Base-by-base conservation (phyloP, 2,329 filamentous ascomycete species). In the Daldinia sp. region DNA sequence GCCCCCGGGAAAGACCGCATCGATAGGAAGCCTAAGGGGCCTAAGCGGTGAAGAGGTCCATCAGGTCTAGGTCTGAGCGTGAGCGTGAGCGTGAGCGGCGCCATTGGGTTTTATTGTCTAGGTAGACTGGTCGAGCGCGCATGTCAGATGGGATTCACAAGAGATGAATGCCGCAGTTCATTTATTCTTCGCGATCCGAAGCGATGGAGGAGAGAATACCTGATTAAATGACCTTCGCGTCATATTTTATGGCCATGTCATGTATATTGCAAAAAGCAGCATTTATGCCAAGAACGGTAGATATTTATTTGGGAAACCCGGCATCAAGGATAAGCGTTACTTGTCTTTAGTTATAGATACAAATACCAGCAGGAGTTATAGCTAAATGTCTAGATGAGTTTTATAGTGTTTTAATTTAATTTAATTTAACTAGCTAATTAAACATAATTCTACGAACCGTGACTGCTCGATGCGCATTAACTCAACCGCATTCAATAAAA, bases 1-100 rank as follows among this genome's bases (percentile, higher is more conserved):
- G 81, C 81, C 6, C 88, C 88, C 0, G 79, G 82, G 4, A 82
- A 81, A 69, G 88, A 90, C 68, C 83, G 80, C 65, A 77, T 81
- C 9, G 72, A 77, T 20, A 78, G 76, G 71, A 80, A 79, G 65
- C 61, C 74, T 4, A 79, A 77, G 61, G 74, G 74, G 4, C 65
- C 72, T 28, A 80, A 72, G 63, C 73, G 75, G 4, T 78, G 73
- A 76, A 9, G 39, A 23, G 20, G 20, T 23, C 20, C 2, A 23
- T 2, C 2, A 23, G 20, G 20, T 23, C 20, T 23, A 23, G 20
- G 20, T 23, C 20, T 2, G 20, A 23, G 20, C 20, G 46, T 28
- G 33, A 10, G 10, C 6, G 41, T 20, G 30, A 33, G 30, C 6
- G 1, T 42, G n/a, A n/a, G n/a, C n/a, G n/a, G 18, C 7, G 18